phyloP scores from a whole-genome alignment of 345 rosid species.

The Trapa bicornis region DNA sequence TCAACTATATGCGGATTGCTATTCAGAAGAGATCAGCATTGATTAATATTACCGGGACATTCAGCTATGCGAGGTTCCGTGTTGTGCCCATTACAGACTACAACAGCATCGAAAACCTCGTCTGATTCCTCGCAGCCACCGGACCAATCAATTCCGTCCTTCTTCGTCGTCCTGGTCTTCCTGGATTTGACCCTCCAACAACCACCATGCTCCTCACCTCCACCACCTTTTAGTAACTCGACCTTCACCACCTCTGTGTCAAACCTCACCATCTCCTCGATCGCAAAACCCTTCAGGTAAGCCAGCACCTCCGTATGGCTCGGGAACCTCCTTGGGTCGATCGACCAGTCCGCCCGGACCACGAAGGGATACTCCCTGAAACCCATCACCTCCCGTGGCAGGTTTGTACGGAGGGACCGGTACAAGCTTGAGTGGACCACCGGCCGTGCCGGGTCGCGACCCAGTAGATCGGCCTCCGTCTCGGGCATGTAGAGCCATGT shows the following conservation, averaged over 20 bases:
- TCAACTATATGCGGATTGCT: too few species aligned
- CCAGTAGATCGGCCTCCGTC: conserved; percentile 53
- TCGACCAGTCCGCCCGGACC: conserved; percentile 11
- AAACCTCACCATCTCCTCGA: conserved; percentile 54
- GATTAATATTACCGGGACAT: conserved; percentile 30
- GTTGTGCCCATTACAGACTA: conserved; percentile 59
- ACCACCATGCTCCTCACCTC: too few species aligned
- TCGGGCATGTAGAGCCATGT: conserved; percentile 57
- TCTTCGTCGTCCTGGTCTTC: conserved; percentile 9
- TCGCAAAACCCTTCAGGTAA: conserved; percentile 48
- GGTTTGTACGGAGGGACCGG: conserved; percentile 70
- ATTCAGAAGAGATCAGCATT: too few species aligned
- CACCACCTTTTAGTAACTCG: conserved; percentile 11
- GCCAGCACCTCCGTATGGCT: conserved; percentile 52
- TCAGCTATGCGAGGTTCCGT: conserved; percentile 58
- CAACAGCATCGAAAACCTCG: conserved; percentile 65
- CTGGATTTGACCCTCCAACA: conserved; percentile 52
- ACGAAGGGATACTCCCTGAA: conserved; percentile 57
- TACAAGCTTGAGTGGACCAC: conserved; percentile 62
- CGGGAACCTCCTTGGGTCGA: conserved; percentile 68
- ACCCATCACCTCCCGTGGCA: conserved; percentile 90
- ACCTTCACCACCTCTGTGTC: conserved; percentile 46
- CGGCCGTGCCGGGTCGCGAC: conserved; percentile 45
- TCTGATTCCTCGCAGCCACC: conserved; percentile 11
- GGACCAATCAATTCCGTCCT: not conserved